Conservation (phyloP, 805 yeast species). For the Kodamaea fukazawae region DNA sequence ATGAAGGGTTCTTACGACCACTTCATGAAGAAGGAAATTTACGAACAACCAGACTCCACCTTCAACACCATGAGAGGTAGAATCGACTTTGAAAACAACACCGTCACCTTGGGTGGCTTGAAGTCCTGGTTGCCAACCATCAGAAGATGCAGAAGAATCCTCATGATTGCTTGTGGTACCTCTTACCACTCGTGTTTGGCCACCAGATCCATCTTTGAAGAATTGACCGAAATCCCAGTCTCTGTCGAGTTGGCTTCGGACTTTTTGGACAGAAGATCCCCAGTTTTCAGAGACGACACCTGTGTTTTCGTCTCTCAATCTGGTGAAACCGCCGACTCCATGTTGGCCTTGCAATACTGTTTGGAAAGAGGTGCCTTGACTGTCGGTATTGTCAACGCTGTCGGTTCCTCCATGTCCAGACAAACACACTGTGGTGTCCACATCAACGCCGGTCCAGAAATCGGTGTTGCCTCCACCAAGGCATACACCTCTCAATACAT, state of each 20-base stretch:
- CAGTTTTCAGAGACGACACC: constrained; percentile 98
- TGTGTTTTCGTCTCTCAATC: constrained; percentile 97
- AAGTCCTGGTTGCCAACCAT: constrained; percentile 80
- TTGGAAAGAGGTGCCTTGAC: constrained; percentile 96
- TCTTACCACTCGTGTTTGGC: constrained; percentile 98
- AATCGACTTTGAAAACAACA: constrained; percentile 79
- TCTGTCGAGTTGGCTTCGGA: constrained; percentile 92
- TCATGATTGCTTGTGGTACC: constrained; percentile 99
- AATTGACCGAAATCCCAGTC: constrained; percentile 91
- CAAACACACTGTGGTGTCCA: constrained; percentile 99
- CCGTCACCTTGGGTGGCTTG: constrained; percentile 86
- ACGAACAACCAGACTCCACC: constrained; percentile 97
- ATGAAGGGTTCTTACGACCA: constrained; percentile 97
- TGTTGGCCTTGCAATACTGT: constrained; percentile 93
- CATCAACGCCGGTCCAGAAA: constrained; percentile 98
- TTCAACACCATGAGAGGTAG: constrained; percentile 99
- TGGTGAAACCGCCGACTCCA: constrained; percentile 98
- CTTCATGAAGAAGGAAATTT: constrained; percentile 98
- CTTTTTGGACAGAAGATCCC: constrained; percentile 89
- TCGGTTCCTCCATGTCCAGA: constrained; percentile 95
- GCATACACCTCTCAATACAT: constrained; percentile 98
- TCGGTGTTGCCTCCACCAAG: constrained; percentile 98
- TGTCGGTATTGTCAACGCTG: constrained; percentile 95
- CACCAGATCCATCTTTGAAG: constrained; percentile 94
- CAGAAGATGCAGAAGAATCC: constrained; percentile 90